phyloP scores from a whole-genome alignment of 176 grass and related monocot genomes.

The Cenchrus americanus region DNA sequence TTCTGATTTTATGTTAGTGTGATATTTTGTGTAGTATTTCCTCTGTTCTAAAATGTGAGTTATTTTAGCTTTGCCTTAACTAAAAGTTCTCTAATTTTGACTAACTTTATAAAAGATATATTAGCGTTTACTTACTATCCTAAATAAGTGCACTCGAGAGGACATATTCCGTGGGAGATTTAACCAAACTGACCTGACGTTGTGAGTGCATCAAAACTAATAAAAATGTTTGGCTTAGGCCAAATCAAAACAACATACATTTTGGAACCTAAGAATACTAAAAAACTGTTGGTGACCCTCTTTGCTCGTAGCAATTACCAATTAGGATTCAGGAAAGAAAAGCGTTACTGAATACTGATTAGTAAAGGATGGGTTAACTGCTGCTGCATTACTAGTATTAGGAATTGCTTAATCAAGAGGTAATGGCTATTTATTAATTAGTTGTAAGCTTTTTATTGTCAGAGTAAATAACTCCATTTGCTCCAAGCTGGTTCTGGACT shows the following conservation, averaged over 20 bases:
- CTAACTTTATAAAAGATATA: background rate
- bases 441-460: too few species aligned
- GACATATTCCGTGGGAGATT: background rate
- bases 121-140: background rate
- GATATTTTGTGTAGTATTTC: background rate
- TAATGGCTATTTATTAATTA: background rate
- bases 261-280: background rate
- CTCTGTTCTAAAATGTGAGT: background rate
- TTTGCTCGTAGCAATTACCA: background rate
- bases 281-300: background rate
- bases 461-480: background rate
- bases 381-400: background rate
- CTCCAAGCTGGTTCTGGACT: background rate
- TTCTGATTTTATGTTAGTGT: background rate
- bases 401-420: background rate
- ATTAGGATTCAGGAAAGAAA: background rate
- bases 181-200: too few species aligned
- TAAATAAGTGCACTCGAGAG: background rate
- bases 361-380: background rate
- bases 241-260: too few species aligned
- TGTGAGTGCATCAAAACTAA: too few species aligned
- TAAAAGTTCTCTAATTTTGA: background rate
- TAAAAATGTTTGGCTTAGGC: too few species aligned
- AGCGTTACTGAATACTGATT: background rate
- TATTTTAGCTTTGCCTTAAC: background rate